Base-by-base conservation (phyloP, 2,329 filamentous ascomycete species). In the Blastomyces silverae region DNA sequence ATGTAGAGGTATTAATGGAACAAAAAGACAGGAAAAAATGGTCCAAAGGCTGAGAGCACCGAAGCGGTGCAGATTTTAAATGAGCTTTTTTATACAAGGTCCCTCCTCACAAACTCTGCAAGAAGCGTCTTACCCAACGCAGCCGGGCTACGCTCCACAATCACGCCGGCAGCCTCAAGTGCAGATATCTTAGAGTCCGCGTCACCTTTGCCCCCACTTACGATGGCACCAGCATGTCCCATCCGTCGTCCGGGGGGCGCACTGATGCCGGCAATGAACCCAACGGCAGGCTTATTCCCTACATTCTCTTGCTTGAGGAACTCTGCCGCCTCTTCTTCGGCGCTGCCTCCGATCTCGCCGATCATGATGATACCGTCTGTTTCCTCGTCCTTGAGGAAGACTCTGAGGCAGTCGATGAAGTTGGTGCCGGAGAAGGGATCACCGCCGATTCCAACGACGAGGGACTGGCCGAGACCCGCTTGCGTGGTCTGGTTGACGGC, bases 291-390 rank as follows among this genome's bases (percentile, higher is more conserved):
- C 87, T 97, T 99, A 80, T 92, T 89, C 78, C 87, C 83, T 66
- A 87, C 92, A 86, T 99, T 97, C 84, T 94, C 86, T 78, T 87
- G 84, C 83, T 90, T 91, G 77, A 97, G 82, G 85, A 95, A 99
- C 74, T 97, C 94, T 74, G 94, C 93, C 50, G 94, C 94, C 74
- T 99, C 94, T 83, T 99, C 94, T 83, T 99, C 94, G 66, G 94
- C 94, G 67, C 90, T 91, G 69, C 94, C 94, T 80, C 94, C 94
- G 77, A 99, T 97, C 84, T 97, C 94, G 77, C 94, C 94, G 78
- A 99, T 97, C 94, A 99, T 97, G 83, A 99, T 97, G 82, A 99
- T 97, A 77, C 94, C 94, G 77, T 99, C 94, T 50, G 94, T 99
- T 83, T 96, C 91, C 78, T 89, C 85, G 79, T 99, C 94, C 79